Conservation (phyloP, 352 stramenopile species). For the Phytophthora vignae region DNA sequence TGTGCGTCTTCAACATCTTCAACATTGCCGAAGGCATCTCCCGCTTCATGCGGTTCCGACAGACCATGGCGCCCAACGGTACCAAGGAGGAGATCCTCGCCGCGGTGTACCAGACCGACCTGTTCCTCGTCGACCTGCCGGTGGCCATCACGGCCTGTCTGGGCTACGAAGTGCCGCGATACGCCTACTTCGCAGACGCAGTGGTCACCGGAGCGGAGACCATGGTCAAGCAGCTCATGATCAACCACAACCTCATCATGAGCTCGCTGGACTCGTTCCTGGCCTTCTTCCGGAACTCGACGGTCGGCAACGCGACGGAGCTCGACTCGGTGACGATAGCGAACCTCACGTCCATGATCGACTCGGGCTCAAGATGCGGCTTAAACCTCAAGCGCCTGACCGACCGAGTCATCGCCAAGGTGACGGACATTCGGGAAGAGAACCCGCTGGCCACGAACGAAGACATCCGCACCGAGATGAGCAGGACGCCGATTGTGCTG, state of each 20-base stretch:
- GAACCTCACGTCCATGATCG: slow-evolving; percentile 48
- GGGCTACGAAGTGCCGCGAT: slow-evolving; percentile 37
- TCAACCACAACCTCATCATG: slow-evolving; percentile 51
- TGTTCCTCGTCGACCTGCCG: slow-evolving; percentile 63
- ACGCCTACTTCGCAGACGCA: slow-evolving; percentile 40
- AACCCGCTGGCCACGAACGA: slow-evolving; percentile 35
- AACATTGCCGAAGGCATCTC: slow-evolving; percentile 55
- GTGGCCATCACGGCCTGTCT: slow-evolving; percentile 60
- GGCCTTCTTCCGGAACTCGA: slow-evolving; percentile 35
- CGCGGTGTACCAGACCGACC: slow-evolving; percentile 61
- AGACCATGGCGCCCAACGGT: slow-evolving; percentile 45
- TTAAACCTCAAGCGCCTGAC: slow-evolving; percentile 53
- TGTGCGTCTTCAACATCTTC: slow-evolving; percentile 64
- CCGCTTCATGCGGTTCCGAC: slow-evolving; percentile 47
- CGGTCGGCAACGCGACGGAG: slow-evolving; percentile 29
- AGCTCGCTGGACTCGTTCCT: slow-evolving; percentile 46
- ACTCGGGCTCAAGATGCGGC: slow-evolving; percentile 47
- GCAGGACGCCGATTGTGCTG: slow-evolving; percentile 52
- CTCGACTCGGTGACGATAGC: slow-evolving; percentile 36
- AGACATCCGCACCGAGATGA: slow-evolving; percentile 52
- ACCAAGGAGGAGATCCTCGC: slow-evolving; percentile 60
- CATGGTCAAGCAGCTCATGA: slow-evolving; percentile 50
- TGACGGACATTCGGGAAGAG: slow-evolving; percentile 50
- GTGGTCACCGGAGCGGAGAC: slow-evolving; percentile 43
- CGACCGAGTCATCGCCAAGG: slow-evolving; percentile 50